Evolutionary conservation across 176 grass and related monocot species (phyloP), one percentile per base, ranked within the genome.

Genomic region (Zoysia japonica): DNA sequence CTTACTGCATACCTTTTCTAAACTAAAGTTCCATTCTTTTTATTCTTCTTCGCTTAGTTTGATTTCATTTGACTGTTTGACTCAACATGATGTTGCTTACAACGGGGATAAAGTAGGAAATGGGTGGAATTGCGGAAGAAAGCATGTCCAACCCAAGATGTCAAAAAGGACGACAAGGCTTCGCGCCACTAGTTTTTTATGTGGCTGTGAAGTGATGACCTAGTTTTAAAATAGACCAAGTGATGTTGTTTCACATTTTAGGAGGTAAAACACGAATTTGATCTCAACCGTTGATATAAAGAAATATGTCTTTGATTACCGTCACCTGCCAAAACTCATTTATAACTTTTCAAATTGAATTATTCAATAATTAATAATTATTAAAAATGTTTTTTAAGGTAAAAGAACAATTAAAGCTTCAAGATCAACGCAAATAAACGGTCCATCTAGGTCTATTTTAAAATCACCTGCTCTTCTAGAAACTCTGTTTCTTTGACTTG

Each of bases 71-170:
- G 61, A 65, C 45, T 39, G 1, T 48, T 37, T 68, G 72, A 59
- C 17, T 59, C 5, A 2, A 8, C 8, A n/a, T 4, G 85, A 47
- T 65, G 78, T 11, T 76, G 4, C 48, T 48, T 39, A 61, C 12
- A 53, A 67, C 39, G 61, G 62, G 3, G 70, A 84, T 70, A 84
- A 46, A 68, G 76, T 54, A 69, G 19, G 76, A 80, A 84, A 75
- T 41, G 74, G 49, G 13, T 59, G 56, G 56, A 59, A 59, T 28
- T 28, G 0, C 9, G 12, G 3, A 9, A 17, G 65, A 68, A 42
- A 65, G 47, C 42, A 50, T 82, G 73, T 36, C 78, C 78, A 40
- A 47, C 15, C 57, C 47, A 49, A 64, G 76, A 2, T 69, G 81
- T 42, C 76, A 52, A 73, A 79, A 75, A 88, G 53, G 37, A 51